Base-by-base conservation (phyloP, 2,329 filamentous ascomycete species). In the Scedosporium apiospermum region DNA sequence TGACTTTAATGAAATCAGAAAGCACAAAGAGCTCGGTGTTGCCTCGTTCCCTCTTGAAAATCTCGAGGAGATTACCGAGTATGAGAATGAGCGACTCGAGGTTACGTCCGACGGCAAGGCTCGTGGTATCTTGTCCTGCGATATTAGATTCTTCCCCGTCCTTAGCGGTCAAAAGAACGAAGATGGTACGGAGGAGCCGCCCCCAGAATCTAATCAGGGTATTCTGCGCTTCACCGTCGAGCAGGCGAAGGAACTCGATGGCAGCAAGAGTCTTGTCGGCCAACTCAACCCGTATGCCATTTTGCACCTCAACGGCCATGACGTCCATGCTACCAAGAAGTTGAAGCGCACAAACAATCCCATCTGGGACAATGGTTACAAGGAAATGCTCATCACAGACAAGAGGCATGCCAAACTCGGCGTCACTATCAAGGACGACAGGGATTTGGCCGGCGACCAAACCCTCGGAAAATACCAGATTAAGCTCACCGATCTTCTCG, bases 331-430 rank as follows among this genome's bases (percentile, higher is more conserved):
- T 63, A 96, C 93, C 61, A 91, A 92, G 76, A 96, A 93, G 75
- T 83, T 97, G 69, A 99, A 98, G 82, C 88, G 93, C 65, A 98
- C 92, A 64, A 99, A 99, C 77, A 95, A 96, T 69, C 95, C 95
- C 6, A 93, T 99, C 69, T 99, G 93, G 88, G 88, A 93, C 62
- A 89, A 98, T 71, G 90, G 90, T 6, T 89, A 87, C 68, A 96
- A 96, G 76, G 95, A 99, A 71, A 86, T 99, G 68, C 85, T 99
- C 65, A 93, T 99, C 71, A 97, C 93, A 0, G 93, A 99, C 72
- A 88, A 90, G 65, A 96, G 92, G 78, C 88, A 86, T 71, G 93
- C 95, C 63, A 95, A 91, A 72, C 82, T 99, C 61, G 96, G 93
- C 63, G 79, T 99, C 62, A 90, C 93, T 16, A 87, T 99, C 81